Evolutionary conservation across 495 filamentous ascomycete genomes (phyloP), one percentile per base, ranked within the genome.

Genomic region (Hypoxylon lienhwacheense): DNA sequence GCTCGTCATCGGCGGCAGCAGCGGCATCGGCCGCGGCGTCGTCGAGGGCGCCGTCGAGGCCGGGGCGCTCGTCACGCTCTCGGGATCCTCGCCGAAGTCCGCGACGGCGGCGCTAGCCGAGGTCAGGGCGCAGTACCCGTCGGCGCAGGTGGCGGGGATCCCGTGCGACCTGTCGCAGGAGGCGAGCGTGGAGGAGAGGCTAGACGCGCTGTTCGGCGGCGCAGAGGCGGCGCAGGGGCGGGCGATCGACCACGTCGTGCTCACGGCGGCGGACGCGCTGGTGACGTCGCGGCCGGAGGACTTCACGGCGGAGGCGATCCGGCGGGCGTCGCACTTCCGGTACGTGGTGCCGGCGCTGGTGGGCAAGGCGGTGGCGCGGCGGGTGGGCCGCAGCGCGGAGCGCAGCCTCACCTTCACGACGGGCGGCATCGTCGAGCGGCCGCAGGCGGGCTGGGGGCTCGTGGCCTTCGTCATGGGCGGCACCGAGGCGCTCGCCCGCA

Each of bases 201-300:
- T 86, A 8, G 69, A 71, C 12, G 33, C 45, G 0, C 70, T 85
- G 5, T 76, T 86, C 47, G 8, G 24, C 1, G 32, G 70, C 1
- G 65, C 70, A 5, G 63, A 65, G 7, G 39, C 39, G 11, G 19
- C 59, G 53, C 14, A 54, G 19, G 42, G 58, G 36, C 48, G 69
- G 16, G 66, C 66, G 24, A 53, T 87, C 46, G 73, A 87, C 66
- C 85, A 88, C 55, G 71, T 88, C 20, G 77, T 84, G 47, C 80
- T 72, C 70, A 86, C 84, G 0, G 84, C 85, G 0, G 83, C 53
- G 0, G 68, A 84, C 44, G 47, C 63, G 3, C 71, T 79, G 1
- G 14, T 64, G n/a, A n/a, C 6, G 42, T 74, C 4, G 1, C 60
- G 63, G 5, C 28, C 83, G 2, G 12, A 64, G 4, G 71, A 78